Conservation (phyloP, 2,329 filamentous ascomycete genomes). For the Coniochaeta sp. region DNA sequence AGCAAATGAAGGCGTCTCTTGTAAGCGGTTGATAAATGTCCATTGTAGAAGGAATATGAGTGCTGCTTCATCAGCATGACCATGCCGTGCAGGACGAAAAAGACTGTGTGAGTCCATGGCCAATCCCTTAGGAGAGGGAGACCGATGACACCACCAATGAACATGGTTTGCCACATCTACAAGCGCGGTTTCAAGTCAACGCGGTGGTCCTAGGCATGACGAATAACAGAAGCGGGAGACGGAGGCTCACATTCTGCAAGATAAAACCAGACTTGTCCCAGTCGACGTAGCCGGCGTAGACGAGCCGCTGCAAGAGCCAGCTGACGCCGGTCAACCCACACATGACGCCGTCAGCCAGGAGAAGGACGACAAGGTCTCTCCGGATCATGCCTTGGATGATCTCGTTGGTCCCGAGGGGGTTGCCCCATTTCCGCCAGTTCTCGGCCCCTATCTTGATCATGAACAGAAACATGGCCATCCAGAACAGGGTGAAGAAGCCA, state of each 20-base stretch:
- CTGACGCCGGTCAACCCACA: conserved; percentile 58
- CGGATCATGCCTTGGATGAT: conserved; percentile 62
- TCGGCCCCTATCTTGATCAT: conserved; percentile 58
- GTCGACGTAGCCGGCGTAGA: conserved; percentile 50
- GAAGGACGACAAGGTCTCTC: conserved; percentile 43
- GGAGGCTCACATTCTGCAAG: conserved; percentile 52
- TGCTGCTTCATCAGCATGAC: conserved; percentile 82
- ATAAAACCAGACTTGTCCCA: conserved; percentile 68
- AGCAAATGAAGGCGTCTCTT: conserved; percentile 38
- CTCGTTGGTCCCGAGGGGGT: conserved; percentile 61
- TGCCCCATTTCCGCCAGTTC: conserved; percentile 64
- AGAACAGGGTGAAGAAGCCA: conserved; percentile 75
- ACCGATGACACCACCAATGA: conserved; percentile 53
- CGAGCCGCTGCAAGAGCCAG: conserved; percentile 55
- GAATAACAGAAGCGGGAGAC: background rate
- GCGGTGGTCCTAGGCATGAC: background rate
- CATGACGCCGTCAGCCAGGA: conserved; percentile 62
- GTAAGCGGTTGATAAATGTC: conserved; percentile 57
- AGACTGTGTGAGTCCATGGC: conserved; percentile 79
- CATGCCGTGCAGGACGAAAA: conserved; percentile 66
- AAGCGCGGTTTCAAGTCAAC: background rate
- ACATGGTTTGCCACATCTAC: conserved; percentile 60
- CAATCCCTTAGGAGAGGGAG: conserved; percentile 65
- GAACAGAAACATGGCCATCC: conserved; percentile 61
- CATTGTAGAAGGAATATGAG: conserved; percentile 73